phyloP scores from a whole-genome alignment of 2,329 filamentous ascomycete species.

The Aspergillus alliaceus region DNA sequence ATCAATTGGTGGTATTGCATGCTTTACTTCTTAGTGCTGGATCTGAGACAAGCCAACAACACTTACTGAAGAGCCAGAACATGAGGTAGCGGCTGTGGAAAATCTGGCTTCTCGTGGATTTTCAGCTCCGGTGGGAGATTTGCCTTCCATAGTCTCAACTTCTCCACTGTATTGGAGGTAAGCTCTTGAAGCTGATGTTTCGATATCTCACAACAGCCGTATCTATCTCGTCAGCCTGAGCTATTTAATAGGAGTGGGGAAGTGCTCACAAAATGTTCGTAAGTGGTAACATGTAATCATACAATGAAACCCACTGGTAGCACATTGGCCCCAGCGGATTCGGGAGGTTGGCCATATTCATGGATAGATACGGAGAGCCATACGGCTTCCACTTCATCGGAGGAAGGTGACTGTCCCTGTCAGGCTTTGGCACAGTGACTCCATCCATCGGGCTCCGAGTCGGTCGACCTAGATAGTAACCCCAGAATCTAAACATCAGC shows the following conservation, averaged over 20 bases:
- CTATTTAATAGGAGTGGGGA: too few relatives aligned
- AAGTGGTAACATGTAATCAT: not conserved
- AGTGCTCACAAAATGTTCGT: not conserved
- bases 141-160: not conserved
- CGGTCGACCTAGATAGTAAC: not conserved
- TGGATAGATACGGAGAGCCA: too few relatives aligned
- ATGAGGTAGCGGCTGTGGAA: not conserved
- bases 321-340: not conserved
- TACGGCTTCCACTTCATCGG: not conserved
- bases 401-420: not conserved
- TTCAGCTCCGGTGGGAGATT: not conserved
- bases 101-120: not conserved
- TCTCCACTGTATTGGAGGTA: not conserved
- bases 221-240: too few relatives aligned
- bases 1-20: not conserved
- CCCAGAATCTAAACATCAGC: not conserved
- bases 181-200: not conserved
- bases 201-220: not conserved
- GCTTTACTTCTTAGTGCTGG: too few relatives aligned
- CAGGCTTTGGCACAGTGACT: not conserved
- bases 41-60: too few relatives aligned
- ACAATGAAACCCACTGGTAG: not conserved
- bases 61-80: not conserved
- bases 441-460: not conserved
- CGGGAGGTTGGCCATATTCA: not conserved